phyloP scores from a whole-genome alignment of 2,329 filamentous ascomycete species.

The Colletotrichum eleusines region DNA sequence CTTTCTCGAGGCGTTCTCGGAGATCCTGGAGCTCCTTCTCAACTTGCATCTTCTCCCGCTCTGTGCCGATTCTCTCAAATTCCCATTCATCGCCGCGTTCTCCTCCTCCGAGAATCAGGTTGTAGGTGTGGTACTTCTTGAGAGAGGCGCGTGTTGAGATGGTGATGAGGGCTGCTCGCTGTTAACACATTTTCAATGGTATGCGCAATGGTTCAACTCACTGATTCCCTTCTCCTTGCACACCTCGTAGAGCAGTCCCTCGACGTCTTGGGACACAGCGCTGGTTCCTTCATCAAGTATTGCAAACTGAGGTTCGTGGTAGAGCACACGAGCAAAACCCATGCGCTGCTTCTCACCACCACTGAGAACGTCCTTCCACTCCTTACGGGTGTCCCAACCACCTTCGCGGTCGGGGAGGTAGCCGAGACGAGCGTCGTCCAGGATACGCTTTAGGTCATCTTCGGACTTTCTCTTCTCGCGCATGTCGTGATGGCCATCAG shows the following conservation, averaged over 20 bases:
- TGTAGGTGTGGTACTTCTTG: slow-evolving; percentile 95
- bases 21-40: slow-evolving; percentile 92
- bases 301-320: slow-evolving; percentile 94
- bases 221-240: slow-evolving; percentile 95
- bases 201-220: slow-evolving; percentile 60
- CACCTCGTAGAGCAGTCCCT: slow-evolving; percentile 91
- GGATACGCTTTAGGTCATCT: slow-evolving; percentile 78
- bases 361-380: slow-evolving; percentile 98
- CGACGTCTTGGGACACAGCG: slow-evolving; percentile 93
- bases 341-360: slow-evolving; percentile 98
- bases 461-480: slow-evolving; percentile 82
- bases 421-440: slow-evolving; percentile 87
- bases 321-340: slow-evolving; percentile 88
- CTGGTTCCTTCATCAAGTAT: slow-evolving; percentile 97
- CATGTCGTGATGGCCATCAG: slow-evolving; percentile 96
- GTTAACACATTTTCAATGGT: slow-evolving; percentile 38
- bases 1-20: slow-evolving; percentile 81
- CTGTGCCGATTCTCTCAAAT: slow-evolving; percentile 92
- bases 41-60: slow-evolving; percentile 91
- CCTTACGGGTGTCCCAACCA: slow-evolving; percentile 95
- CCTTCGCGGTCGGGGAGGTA: slow-evolving; percentile 94
- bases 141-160: slow-evolving; percentile 94
- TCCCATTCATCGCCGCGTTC: slow-evolving; percentile 89
- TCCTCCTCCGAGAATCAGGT: slow-evolving; percentile 85
- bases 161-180: slow-evolving; percentile 81